These are phyloP conservation scores for Yamadazyma buinensis DNA, from an alignment of 1,139 yeast species.

Conservation along the genomic window DNA sequence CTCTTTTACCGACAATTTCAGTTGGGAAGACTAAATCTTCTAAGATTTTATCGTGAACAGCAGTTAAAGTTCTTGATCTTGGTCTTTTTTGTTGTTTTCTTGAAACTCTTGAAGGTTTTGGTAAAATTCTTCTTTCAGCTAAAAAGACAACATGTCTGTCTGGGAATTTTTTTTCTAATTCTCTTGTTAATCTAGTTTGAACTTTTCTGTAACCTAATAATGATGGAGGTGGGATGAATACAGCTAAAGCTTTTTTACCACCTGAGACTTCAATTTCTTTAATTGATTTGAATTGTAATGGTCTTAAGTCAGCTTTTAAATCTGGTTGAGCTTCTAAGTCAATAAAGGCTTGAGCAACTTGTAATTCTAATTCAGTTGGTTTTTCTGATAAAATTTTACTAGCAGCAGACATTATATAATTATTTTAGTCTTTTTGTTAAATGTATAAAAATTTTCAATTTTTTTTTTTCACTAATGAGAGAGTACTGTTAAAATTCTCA, in stretches of 20 bases:
- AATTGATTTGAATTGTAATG: constrained; percentile 97
- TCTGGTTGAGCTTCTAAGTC: constrained; percentile 97
- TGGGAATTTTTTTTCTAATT: constrained; percentile 99
- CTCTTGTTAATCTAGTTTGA: constrained; percentile 97
- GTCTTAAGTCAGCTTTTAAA: constrained; percentile 96
- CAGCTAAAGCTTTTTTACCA: constrained; percentile 98
- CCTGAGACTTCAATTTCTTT: constrained; percentile 97
- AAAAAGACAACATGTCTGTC: constrained; percentile 99
- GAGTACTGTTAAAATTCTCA: too few relatives aligned
- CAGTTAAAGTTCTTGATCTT: constrained; percentile 98
- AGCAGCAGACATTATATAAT: constrained; percentile 98
- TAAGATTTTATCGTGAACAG: constrained; percentile 97
- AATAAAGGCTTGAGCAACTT: constrained; percentile 98
- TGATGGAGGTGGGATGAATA: constrained; percentile 97
- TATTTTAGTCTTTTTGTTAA: too few relatives aligned
- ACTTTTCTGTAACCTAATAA: constrained; percentile 94
- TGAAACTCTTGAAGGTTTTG: constrained; percentile 91
- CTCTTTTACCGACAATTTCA: constrained; percentile 98
- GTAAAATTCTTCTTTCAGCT: constrained; percentile 99
- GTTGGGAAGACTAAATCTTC: constrained; percentile 99
- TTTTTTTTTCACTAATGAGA: too few relatives aligned
- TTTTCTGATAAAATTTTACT: constrained; percentile 88
- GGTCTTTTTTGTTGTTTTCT: constrained; percentile 99
- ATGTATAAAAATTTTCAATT: too few relatives aligned
- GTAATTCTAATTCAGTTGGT: constrained; percentile 98